Percentiles rank a stretch among this genome's conserved stretches.
Evolutionary conservation across 1,284 basidiomycete species (phyloP).

Genomic region (Cystobasidium sp.): DNA sequence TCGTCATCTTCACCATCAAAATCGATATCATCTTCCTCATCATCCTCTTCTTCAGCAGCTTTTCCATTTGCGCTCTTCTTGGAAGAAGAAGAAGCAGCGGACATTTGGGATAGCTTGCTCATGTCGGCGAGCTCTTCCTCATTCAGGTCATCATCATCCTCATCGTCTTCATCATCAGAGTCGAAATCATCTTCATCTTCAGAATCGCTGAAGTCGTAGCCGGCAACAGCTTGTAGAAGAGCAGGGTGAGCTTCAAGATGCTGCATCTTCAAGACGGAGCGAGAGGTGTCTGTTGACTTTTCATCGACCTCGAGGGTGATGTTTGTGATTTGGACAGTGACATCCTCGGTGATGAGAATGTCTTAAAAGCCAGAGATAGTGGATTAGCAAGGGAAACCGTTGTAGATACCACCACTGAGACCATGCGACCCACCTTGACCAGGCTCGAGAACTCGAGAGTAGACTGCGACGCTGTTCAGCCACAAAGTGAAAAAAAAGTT

Average conservation of each 20-base stretch:
- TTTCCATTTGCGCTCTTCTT: slow-evolving; percentile 44
- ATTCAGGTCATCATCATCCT: slow-evolving; percentile 59
- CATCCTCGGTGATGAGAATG: slow-evolving; percentile 37
- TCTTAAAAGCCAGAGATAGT: slow-evolving; percentile 6
- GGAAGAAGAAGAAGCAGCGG: slow-evolving; percentile 10
- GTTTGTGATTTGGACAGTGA: slow-evolving; percentile 43
- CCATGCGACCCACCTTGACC: slow-evolving; percentile 29
- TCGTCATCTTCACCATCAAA: slow-evolving; percentile 64
- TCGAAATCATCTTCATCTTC: slow-evolving; percentile 60
- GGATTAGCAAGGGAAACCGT: not conserved
- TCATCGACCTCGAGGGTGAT: slow-evolving; percentile 41
- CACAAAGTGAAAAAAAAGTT: slow-evolving; percentile 37
- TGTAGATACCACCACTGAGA: too few species aligned
- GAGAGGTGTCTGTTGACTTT: slow-evolving; percentile 19
- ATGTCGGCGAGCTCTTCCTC: slow-evolving; percentile 46
- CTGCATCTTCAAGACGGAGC: slow-evolving; percentile 74
- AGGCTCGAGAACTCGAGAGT: slow-evolving; percentile 32
- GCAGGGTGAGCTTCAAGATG: slow-evolving; percentile 52
- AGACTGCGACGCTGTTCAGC: slow-evolving; percentile 43
- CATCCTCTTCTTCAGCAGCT: slow-evolving; percentile 52
- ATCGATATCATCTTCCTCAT: slow-evolving; percentile 54
- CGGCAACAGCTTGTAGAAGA: slow-evolving; percentile 58
- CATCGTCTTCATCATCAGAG: slow-evolving; percentile 54
- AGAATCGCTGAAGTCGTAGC: slow-evolving; percentile 60
- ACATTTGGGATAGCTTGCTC: slow-evolving; percentile 40